A percentile compares a stretch with the other conserved stretches of the same genome.
Conservation (phyloP, 106 monocot species). For the Alisma plantagoaquatica region DNA sequence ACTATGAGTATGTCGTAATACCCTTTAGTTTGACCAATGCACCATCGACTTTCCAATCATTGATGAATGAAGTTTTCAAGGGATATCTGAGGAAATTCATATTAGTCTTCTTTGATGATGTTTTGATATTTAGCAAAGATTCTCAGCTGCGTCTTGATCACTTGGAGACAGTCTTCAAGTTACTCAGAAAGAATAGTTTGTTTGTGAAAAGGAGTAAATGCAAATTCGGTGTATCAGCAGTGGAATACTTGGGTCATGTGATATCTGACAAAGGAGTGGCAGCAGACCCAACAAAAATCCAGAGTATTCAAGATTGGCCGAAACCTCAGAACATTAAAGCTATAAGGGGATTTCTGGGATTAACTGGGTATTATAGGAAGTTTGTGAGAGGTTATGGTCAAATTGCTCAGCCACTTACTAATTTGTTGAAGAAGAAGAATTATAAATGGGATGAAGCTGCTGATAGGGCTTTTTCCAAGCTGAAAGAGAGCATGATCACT, state of each 20-base stretch:
- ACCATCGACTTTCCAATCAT: no score
- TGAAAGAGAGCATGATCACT: background rate
- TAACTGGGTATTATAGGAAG: background rate
- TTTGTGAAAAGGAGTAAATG: conserved; percentile 1
- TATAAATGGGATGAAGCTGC: background rate
- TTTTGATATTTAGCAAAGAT: background rate
- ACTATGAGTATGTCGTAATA: no score
- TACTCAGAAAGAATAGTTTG: background rate
- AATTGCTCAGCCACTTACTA: background rate
- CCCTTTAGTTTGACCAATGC: no score
- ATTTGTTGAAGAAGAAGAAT: background rate
- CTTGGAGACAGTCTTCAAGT: background rate
- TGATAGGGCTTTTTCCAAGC: background rate
- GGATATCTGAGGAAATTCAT: no score
- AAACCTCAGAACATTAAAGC: background rate
- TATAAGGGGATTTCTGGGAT: background rate
- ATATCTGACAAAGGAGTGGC: background rate
- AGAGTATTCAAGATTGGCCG: background rate
- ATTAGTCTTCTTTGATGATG: conserved; percentile 6
- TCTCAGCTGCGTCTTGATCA: background rate
- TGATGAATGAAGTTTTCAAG: no score
- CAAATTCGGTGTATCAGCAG: background rate
- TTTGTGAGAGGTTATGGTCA: conserved; percentile 3
- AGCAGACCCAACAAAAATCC: background rate
- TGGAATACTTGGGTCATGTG: conserved; percentile 2